A percentile compares a stretch with the other conserved stretches of the same genome.
Evolutionary conservation across 306 rosid species (phyloP).

Genomic region (Ormosia emarginata): DNA sequence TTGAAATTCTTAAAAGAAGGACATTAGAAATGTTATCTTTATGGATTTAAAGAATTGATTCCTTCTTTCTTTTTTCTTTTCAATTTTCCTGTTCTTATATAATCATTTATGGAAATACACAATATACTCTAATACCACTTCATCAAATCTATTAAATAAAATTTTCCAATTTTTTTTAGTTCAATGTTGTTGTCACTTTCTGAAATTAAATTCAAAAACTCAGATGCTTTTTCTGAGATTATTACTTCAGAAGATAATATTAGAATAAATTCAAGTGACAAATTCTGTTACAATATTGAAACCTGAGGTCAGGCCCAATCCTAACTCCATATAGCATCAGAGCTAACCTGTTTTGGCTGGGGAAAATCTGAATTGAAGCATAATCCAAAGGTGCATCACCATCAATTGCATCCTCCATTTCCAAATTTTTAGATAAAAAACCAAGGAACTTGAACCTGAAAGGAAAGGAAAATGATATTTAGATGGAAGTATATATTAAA

Average conservation of each 20-base stretch:
- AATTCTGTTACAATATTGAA: slow-evolving; percentile 5
- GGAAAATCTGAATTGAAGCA: slow-evolving; percentile 70
- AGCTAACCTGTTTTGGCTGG: slow-evolving; percentile 64
- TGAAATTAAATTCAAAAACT: neutral
- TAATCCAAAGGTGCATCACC: slow-evolving; percentile 54
- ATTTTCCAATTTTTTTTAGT: neutral
- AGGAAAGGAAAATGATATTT: neutral
- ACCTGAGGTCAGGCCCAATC: slow-evolving; percentile 5
- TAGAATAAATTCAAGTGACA: neutral
- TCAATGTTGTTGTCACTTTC: neutral
- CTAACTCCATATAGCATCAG: neutral
- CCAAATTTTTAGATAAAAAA: neutral
- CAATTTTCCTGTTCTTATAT: neutral
- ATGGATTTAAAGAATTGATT: neutral
- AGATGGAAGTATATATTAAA: slow-evolving; percentile 9
- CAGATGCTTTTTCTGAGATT: neutral
- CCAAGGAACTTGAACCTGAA: slow-evolving; percentile 32
- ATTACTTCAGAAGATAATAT: neutral
- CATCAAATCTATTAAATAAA: neutral
- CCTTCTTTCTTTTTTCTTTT: neutral
- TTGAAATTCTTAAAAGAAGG: neutral
- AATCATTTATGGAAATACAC: neutral
- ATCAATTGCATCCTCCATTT: slow-evolving; percentile 59
- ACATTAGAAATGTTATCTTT: neutral
- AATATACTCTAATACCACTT: neutral